Evolutionary conservation across 352 stramenopile genomes (phyloP).

Genomic region (Halophytophthora batemanensis): DNA sequence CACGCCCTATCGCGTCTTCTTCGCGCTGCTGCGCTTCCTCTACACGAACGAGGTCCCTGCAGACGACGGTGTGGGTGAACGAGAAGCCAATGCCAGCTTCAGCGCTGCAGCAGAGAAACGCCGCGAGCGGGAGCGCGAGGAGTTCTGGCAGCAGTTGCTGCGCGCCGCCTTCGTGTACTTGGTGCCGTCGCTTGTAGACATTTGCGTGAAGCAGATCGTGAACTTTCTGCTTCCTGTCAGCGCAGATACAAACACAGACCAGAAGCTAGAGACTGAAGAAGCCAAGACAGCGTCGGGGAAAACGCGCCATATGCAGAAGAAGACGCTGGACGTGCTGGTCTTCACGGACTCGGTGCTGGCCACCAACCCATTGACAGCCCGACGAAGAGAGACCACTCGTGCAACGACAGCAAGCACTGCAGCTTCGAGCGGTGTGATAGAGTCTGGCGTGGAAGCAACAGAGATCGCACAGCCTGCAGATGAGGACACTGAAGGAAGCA

Average conservation of each 20-base stretch:
- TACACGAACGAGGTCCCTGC: constrained; percentile 68
- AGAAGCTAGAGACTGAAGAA: constrained; percentile 3
- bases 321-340: constrained; percentile 44
- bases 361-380: constrained; percentile 32
- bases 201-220: constrained; percentile 52
- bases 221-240: constrained; percentile 27
- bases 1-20: constrained; percentile 73
- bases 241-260: not conserved
- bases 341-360: constrained; percentile 59
- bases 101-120: not conserved
- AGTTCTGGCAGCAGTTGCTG: constrained; percentile 69
- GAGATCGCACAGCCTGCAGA: constrained; percentile 14
- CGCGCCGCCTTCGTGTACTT: constrained; percentile 70
- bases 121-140: constrained; percentile 20
- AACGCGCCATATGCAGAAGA: constrained; percentile 18
- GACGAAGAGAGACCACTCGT: constrained; percentile 15
- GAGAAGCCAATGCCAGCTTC: not conserved
- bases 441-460: constrained; percentile 11
- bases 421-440: constrained; percentile 1
- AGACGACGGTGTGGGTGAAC: not conserved
- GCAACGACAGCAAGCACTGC: too few relatives aligned
- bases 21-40: constrained; percentile 61
- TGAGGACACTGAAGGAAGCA: constrained; percentile 1
- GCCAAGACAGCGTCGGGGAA: not conserved
- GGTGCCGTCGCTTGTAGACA: constrained; percentile 61